phyloP scores from a whole-genome alignment of 1,284 basidiomycete genomes.

The Ustilago crameri region DNA sequence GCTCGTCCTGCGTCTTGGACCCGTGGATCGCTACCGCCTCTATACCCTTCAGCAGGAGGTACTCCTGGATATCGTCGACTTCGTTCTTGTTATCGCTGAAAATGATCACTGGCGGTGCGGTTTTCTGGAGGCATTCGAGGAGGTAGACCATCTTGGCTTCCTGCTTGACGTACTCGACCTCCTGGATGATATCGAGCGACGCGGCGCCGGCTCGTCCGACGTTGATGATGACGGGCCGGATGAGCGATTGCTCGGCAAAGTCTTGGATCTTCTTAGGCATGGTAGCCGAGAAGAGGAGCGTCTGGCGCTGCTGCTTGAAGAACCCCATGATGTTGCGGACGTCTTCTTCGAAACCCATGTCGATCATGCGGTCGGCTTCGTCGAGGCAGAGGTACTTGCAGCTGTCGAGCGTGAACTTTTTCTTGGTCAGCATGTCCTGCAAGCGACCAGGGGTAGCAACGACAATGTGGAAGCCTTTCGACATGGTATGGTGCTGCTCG shows the following conservation, averaged over 20 bases:
- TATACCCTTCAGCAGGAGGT: conserved; percentile 92
- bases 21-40: conserved; percentile 99
- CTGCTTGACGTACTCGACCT: conserved; percentile 98
- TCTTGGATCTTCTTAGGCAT: conserved; percentile 99
- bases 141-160: conserved; percentile 99
- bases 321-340: conserved; percentile 98
- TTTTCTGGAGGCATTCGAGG: conserved; percentile 96
- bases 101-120: conserved; percentile 95
- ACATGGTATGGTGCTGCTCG: conserved; percentile 89
- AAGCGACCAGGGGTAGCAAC: conserved; percentile 77
- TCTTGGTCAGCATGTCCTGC: conserved; percentile 81
- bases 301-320: conserved; percentile 96
- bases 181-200: conserved; percentile 94
- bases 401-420: conserved; percentile 86
- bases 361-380: conserved; percentile 99
- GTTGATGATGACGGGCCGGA: conserved; percentile 92
- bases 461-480: conserved; percentile 91
- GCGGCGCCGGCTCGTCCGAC: conserved; percentile 98
- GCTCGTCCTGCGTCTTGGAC: conserved; percentile 96
- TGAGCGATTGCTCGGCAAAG: conserved; percentile 93
- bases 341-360: conserved; percentile 98
- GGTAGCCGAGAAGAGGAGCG: conserved; percentile 94
- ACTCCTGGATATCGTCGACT: conserved; percentile 99
- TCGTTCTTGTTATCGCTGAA: conserved; percentile 99
- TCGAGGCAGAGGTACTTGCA: conserved; percentile 90